Percentiles rank a stretch among this genome's conserved stretches.
phyloP scores from a whole-genome alignment of 345 rosid genomes.

The Conringia planisiliqua region DNA sequence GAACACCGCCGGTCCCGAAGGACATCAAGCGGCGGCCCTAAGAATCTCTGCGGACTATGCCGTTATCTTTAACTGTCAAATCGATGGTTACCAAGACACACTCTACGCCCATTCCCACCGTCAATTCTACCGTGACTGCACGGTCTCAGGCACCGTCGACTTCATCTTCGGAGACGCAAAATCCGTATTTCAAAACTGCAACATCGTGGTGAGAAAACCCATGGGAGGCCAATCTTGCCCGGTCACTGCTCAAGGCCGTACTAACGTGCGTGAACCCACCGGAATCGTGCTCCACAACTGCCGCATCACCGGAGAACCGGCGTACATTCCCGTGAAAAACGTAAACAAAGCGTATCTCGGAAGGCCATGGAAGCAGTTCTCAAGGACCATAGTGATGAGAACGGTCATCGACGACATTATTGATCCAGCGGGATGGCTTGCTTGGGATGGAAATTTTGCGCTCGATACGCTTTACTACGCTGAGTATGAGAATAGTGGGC shows the following conservation, averaged over 20 bases:
- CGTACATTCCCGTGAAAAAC: constrained; percentile 3
- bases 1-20: constrained; percentile 27
- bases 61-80: constrained; percentile 10
- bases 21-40: constrained; percentile 28
- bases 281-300: constrained; percentile 20
- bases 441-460: constrained; percentile 42
- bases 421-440: constrained; percentile 59
- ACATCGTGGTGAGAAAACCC: constrained; percentile 20
- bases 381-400: constrained; percentile 55
- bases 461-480: constrained; percentile 49
- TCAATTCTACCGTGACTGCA: constrained; percentile 32
- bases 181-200: constrained; percentile 19
- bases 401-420: constrained; percentile 44
- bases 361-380: constrained; percentile 60
- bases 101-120: constrained; percentile 22
- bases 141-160: constrained; percentile 26
- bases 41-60: constrained; percentile 11
- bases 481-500: constrained; percentile 38
- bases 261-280: not conserved
- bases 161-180: constrained; percentile 32
- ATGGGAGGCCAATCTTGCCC: constrained; percentile 14
- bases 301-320: constrained; percentile 24
- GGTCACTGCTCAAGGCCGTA: constrained; percentile 28
- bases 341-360: constrained; percentile 50
- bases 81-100: constrained; percentile 36